A percentile compares a stretch with the other conserved stretches of the same genome.
Conservation (phyloP, 176 grass and related monocot species). For the Dendrocalamus sinicus region DNA sequence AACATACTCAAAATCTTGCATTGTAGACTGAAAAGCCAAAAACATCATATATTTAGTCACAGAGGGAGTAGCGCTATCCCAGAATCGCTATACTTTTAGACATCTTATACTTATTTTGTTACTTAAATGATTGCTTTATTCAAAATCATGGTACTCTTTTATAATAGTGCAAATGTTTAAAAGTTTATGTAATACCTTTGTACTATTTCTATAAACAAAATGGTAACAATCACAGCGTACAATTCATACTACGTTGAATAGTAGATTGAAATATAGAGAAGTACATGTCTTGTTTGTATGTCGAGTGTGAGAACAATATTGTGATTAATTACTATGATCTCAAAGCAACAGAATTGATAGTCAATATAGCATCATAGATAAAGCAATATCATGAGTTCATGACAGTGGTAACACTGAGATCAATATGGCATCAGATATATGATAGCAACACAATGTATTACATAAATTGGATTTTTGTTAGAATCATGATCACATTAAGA, state of each 20-base stretch:
- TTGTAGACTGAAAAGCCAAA: neutral
- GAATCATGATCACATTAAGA: conserved; percentile 1
- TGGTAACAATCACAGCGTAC: conserved; percentile 2
- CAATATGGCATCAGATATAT: neutral
- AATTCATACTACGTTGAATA: neutral
- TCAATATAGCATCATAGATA: too few relatives aligned
- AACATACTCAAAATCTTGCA: neutral
- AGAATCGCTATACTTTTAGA: neutral
- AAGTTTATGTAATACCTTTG: neutral
- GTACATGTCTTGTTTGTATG: neutral
- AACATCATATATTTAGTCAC: neutral
- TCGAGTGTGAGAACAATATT: neutral
- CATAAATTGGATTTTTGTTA: neutral
- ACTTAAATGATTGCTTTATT: conserved; percentile 9
- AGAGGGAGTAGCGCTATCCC: neutral
- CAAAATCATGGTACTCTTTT: neutral
- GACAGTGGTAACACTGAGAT: too few relatives aligned
- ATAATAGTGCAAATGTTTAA: neutral
- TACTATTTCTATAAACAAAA: conserved; percentile 4
- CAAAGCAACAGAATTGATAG: too few relatives aligned
- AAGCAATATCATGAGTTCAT: too few relatives aligned
- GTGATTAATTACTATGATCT: too few relatives aligned
- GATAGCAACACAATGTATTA: neutral
- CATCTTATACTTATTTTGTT: neutral
- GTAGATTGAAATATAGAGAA: neutral